Percentiles rank a stretch among this genome's conserved stretches.
These are phyloP conservation scores for Podila clonocystis DNA, from an alignment of 192 early-diverging fungal species.

Conservation along the genomic window DNA sequence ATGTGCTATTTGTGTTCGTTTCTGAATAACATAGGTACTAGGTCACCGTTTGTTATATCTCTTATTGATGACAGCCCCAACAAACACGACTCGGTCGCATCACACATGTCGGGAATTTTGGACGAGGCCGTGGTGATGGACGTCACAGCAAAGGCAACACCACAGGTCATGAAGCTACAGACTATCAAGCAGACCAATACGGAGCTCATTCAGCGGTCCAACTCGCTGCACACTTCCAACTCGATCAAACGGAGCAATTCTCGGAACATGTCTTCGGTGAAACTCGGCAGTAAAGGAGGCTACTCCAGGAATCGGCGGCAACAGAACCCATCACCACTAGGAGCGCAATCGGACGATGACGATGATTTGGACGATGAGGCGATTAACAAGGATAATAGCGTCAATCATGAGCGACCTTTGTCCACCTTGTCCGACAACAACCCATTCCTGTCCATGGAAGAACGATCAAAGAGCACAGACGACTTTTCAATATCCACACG, in stretches of 20 bases:
- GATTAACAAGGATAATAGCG: neutral
- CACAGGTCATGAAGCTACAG: constrained; percentile 46
- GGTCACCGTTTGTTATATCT: constrained; percentile 8
- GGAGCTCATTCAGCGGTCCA: constrained; percentile 46
- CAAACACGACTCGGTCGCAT: constrained; percentile 38
- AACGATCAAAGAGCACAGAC: neutral
- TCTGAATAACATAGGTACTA: neutral
- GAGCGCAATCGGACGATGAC: neutral
- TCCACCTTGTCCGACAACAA: neutral
- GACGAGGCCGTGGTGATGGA: constrained; percentile 52
- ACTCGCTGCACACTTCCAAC: constrained; percentile 43
- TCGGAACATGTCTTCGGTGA: constrained; percentile 4
- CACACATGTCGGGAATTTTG: constrained; percentile 18
- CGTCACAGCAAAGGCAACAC: constrained; percentile 40
- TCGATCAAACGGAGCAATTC: constrained; percentile 44
- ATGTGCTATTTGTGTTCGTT: neutral
- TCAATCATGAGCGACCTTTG: neutral
- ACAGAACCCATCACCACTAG: constrained; percentile 15
- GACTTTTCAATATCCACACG: neutral
- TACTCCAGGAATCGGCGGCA: constrained; percentile 2
- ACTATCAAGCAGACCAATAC: constrained; percentile 34
- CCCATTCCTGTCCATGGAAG: neutral
- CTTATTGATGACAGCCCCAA: constrained; percentile 17
- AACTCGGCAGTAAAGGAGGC: constrained; percentile 7
- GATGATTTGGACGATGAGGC: neutral